Evolutionary conservation across 2,329 filamentous ascomycete genomes (phyloP), one percentile per base, ranked within the genome.

Genomic region (Fusarium bactridioides): DNA sequence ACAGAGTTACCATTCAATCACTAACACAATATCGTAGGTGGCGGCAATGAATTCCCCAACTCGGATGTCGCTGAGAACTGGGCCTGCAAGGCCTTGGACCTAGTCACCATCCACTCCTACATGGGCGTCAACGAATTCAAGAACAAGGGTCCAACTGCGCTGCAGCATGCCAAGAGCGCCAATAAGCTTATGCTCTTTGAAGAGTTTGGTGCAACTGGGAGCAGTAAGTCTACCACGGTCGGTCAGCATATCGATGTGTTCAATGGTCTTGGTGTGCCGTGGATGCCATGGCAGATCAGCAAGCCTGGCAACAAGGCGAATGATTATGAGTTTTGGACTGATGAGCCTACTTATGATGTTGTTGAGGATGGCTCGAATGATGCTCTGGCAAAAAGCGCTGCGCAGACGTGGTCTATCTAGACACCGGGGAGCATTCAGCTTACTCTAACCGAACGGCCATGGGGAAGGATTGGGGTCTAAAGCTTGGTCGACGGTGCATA

Each of bases 371-470:
- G 47, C 0, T 50, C 47, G 16, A 33, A 50, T 50, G 47, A 33
- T 33, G 29, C 47, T 10, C 2, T 50, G 29, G 47, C 47, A 5
- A 23, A 10, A 7, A 9, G 4, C 8, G 47, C 47, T 0, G 47
- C 47, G 2, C 47, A 33, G 47, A 33, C 16, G 0, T 50, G 47
- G 47, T 23, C 47, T 23, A 18, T 50, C 3, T 50, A 33, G 8
- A 16, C 1, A 7, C 15, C 8, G 21, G 10, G 47, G 15, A 33
- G 31, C 31, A 33, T 33, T 33, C 0, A 33, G 31, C 31, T 33
- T 9, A 0, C 31, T 33, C 15, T 8, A 33, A 7, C 7, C 13
- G 0, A 33, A 33, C 31, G 0, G 15, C 31, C 1, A 33, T 16
- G 13, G 13, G 31, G 31, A 33, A 33, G 13, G 31, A 33, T 33